Evolutionary conservation across 768 basidiomycete species (phyloP), one percentile per base, ranked within the genome.

Genomic region (Pholiota conissans): DNA sequence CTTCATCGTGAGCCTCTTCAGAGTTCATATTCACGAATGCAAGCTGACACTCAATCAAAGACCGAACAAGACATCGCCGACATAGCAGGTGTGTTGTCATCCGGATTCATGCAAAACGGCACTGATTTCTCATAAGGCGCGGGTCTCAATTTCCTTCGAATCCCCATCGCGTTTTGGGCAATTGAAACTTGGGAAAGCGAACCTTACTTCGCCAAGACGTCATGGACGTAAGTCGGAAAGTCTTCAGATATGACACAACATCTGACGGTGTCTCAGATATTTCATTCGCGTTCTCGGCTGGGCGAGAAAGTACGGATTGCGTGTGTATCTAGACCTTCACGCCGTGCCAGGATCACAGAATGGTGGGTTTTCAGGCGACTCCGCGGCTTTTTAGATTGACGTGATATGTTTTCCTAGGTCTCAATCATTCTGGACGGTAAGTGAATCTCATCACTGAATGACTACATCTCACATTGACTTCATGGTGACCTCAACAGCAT

Each of bases 251-350:
- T 55, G 16, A 18, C 7, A 27, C 39, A 20, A 45, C 18, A 29
- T 49, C 32, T 46, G 3, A 54, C 30, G 46, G 16, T 39, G n/a
- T 26, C 49, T 27, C n/a, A 35, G 83, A 56, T 92, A 93, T 73
- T 84, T 91, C 71, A 73, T 92, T 18, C 84, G 84, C 40, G 80
- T 89, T 24, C 74, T 95, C 35, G 79, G 77, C 2, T 97, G 94
- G 94, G 87, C 86, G 13, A 79, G 93, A 49, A 95, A 97, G 72
- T 95, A 95, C 68, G 93, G 93, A 1, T 63, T 95, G n/a, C 81
- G 93, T 27, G 84, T 95, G 53, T 84, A 84, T 65, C 74, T 95
- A 11, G 94, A 95, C 73, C 71, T 93, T 30, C 90, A 92, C 69
- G 80, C 89, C 3, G 77, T 87, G 24, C 92, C 93, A 28, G 93